Evolutionary conservation across 2,329 filamentous ascomycete species (phyloP), one percentile per base, ranked within the genome.

Genomic region (Fusarium odoratissimum): DNA sequence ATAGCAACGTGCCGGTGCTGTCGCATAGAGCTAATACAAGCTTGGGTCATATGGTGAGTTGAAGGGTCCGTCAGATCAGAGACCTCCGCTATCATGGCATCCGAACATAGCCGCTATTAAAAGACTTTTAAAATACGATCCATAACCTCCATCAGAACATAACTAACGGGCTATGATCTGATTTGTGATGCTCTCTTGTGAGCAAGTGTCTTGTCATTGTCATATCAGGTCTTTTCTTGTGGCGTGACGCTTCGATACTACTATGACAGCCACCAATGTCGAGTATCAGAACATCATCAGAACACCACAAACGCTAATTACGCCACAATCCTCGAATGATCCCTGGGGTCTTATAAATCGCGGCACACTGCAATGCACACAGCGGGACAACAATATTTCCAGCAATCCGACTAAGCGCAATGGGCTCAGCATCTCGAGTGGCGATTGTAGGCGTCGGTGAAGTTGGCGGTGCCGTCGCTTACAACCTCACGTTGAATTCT

Each of bases 371-470:
- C 21, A 23, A 48, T 6, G 19, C 28, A 31, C 28, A 31, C 12
- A 21, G 14, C 21, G 13, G 25, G 19, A 21, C 11, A 48, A 3
- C 13, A n/a, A 17, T 10, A 8, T 14, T 33, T 23, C 13, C 10
- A 33, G 13, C 10, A 12, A 33, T 23, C 14, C 14, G 9, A 21
- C 14, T 23, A 16, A 10, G 31, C 14, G 19, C 45, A 37, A 66
- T 69, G 62, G 16, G 16, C 9, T 41, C 61, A 19, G 13, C 8
- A 11, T 61, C 44, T 21, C 56, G 64, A 35, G 45, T 88, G 66
- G 86, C 86, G 25, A 84, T 89, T 56, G 78, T 89, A 17, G 86
- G 87, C 35, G 85, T 83, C 25, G 86, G 86, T 58, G 82, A 85
- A 65, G 86, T 88, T 25, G 86, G 86, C 45, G 83, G 83, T 19